Base-by-base conservation (phyloP, 2,329 filamentous ascomycete species). In the Fusarium irregulare region DNA sequence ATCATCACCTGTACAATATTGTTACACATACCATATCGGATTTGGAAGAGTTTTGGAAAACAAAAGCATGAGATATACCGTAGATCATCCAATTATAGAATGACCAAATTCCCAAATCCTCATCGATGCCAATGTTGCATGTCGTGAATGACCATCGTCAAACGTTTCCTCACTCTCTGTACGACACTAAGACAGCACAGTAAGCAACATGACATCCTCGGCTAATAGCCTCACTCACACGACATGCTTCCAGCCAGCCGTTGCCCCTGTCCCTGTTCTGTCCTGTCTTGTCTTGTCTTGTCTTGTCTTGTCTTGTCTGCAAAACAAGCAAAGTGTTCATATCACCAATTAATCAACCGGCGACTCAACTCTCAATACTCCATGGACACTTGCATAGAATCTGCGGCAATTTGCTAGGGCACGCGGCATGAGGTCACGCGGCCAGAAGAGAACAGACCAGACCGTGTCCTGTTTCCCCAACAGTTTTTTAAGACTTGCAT, bases 341-440 rank as follows among this genome's bases (percentile, higher is more conserved):
- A 42, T 46, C 40, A 64, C 41, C 30, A 64, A 64, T 47, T 46
- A 59, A 28, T 53, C 14, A n/a, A 37, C 6, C 34, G 10, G 18
- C 34, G 34, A n/a, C 34, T 37, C 34, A n/a, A 7, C 34, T 42
- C 41, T 41, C 30, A 13, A 9, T 41, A 30, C 28, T 37, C 13
- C 12, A 30, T 30, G 10, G 18, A 25, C 34, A 44, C 27, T 41
- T 44, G 23, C 25, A 54, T 37, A 37, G 34, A 37, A 23, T 62
- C 28, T 63, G 58, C 37, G 45, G 45, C 48, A 53, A 42, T 60
- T 54, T 41, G 14, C 37, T 56, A 56, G 54, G 58, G 49, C 61
- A 70, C 54, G 62, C 63, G 65, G 56, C 55, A 72, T 60, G 34
- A 67, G 69, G 68, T 72, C 69, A 72, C 69, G 69, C 68, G 69